Conservation (phyloP, 129 eudicot species). For the Solidago caesia region DNA sequence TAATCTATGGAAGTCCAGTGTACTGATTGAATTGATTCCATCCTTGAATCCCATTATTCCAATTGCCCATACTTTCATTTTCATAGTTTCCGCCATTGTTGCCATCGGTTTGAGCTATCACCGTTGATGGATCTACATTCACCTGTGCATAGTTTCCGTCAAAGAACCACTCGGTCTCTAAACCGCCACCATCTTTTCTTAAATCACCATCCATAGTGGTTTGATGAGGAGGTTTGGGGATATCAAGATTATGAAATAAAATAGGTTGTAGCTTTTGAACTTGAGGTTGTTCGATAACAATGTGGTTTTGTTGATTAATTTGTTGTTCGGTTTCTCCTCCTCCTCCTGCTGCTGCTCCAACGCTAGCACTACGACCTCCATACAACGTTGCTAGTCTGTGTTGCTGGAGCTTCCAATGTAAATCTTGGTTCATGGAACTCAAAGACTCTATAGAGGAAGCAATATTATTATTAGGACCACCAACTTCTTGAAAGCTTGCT, state of each 20-base stretch:
- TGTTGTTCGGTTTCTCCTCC: conserved; percentile 28
- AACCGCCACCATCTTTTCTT: conserved; percentile 32
- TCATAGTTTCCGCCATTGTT: conserved; percentile 30
- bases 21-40: conserved; percentile 51
- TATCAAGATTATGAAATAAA: conserved; percentile 57
- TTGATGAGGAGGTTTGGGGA: conserved; percentile 29
- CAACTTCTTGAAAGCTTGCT: conserved; percentile 42
- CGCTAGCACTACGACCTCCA: not conserved
- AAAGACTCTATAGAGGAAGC: conserved; percentile 75
- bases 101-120: conserved; percentile 19
- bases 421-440: conserved; percentile 78
- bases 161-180: conserved; percentile 55
- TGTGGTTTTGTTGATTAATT: conserved; percentile 11
- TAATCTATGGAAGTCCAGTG: conserved; percentile 43
- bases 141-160: conserved; percentile 41
- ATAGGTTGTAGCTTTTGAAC: conserved; percentile 54
- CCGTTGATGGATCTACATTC: conserved; percentile 26
- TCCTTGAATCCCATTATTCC: conserved; percentile 47
- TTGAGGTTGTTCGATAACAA: not conserved
- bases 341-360: conserved; percentile 14
- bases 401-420: conserved; percentile 84
- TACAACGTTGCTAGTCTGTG: conserved; percentile 53
- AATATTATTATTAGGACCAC: conserved; percentile 22
- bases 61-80: conserved; percentile 31
- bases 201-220: conserved; percentile 15